Evolutionary conservation across 2,329 filamentous ascomycete species (phyloP), one percentile per base, ranked within the genome.

Genomic region (Didymella sp.): DNA sequence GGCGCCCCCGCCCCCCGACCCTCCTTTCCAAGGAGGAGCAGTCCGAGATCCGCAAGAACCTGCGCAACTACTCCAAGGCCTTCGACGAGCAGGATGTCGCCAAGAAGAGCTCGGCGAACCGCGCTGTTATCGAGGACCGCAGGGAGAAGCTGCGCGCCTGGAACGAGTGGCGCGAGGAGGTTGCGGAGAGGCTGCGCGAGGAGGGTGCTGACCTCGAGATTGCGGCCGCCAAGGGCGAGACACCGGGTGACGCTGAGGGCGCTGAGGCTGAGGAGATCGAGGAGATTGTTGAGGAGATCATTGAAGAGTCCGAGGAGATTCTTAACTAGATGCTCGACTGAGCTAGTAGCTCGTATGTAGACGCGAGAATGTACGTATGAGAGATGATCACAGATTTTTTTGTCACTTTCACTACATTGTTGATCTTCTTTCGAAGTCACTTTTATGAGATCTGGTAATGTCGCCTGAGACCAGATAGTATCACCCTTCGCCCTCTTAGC

Each of bases 81-180:
- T 99, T 99, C 77, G 95, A 99, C 69, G 92, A 96, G 80, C 90
- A 96, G 76, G 96, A 99, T 78, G 87, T 89, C 63, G 92, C 96
- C 75, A 92, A 94, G 74, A 93, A 93, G 73, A 94, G 93, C 61
- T 94, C 92, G 53, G 95, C 94, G 69, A 95, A 98, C 80, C 87
- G 93, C 71, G 94, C 93, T 31, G 92, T 99, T 47, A 90, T 99
- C 61, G 94, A 98, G 79, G 88, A 87, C 67, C 87, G 95, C 67
- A 88, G 94, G 74, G 83, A 87, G 70, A 81, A 92, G 73, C 87
- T 99, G 69, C 86, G 89, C 66, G 94, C 98, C 79, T 99, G 95
- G 95, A 77, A 88, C 69, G 86, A 86, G 55, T 99, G 93, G 92
- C 85, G 92, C 74, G 86, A 87, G 70, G 81, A 84, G 65, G 87